These are phyloP conservation scores for Zygoascus ofunaensis DNA, from an alignment of 805 yeast species.

Conservation along the genomic window DNA sequence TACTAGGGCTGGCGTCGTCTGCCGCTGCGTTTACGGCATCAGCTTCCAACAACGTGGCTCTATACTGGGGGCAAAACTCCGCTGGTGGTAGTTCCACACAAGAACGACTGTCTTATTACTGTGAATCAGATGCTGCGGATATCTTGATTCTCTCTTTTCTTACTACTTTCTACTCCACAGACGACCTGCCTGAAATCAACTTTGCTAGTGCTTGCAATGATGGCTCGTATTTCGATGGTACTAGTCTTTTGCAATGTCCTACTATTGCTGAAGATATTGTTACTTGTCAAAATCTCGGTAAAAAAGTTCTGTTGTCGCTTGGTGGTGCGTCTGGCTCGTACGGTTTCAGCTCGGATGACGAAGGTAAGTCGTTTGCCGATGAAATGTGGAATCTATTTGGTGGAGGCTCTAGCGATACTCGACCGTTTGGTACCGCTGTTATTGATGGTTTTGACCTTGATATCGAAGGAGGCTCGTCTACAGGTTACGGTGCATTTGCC, in stretches of 20 bases:
- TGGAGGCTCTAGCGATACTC: constrained; percentile 29
- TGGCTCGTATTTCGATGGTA: constrained; percentile 24
- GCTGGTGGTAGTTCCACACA: constrained; percentile 41
- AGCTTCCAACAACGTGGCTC: constrained; percentile 52
- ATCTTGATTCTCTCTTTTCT: constrained; percentile 60
- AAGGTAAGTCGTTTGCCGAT: constrained; percentile 40
- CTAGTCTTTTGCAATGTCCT: constrained; percentile 37
- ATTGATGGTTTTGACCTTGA: constrained; percentile 66
- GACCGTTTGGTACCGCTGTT: constrained; percentile 44
- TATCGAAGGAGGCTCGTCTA: constrained; percentile 39
- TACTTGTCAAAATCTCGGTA: constrained; percentile 65
- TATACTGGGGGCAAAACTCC: constrained; percentile 87
- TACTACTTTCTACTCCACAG: constrained; percentile 41
- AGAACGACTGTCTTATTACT: constrained; percentile 43
- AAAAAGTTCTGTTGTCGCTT: constrained; percentile 61
- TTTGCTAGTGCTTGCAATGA: constrained; percentile 43
- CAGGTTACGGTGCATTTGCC: constrained; percentile 45
- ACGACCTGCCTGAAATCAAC: constrained; percentile 35
- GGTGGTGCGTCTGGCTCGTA: constrained; percentile 43
- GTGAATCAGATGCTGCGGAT: constrained; percentile 59
- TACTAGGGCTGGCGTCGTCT: background rate
- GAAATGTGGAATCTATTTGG: constrained; percentile 42
- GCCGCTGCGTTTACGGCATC: constrained; percentile 17
- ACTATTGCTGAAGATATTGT: constrained; percentile 49
- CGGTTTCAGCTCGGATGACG: constrained; percentile 39